Percentiles rank a stretch among this genome's conserved stretches.
These are phyloP conservation scores for Adansonia rubrostipa DNA, from an alignment of 441 rosid species.

Conservation along the genomic window DNA sequence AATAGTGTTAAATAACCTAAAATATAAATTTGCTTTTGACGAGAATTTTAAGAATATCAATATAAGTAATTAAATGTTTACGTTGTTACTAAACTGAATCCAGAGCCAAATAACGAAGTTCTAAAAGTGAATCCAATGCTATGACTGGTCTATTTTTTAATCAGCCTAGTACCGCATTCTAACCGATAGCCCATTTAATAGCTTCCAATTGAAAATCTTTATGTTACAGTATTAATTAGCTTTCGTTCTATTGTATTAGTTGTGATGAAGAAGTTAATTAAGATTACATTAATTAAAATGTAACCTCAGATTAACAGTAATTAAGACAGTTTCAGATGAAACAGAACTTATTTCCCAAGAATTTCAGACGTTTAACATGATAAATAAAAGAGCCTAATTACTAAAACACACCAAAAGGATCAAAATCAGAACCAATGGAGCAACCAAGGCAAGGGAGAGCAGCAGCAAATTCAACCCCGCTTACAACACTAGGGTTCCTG, in stretches of 20 bases:
- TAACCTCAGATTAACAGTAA: neutral
- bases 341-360: neutral
- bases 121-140: too few species aligned
- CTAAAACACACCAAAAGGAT: neutral
- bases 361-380: neutral
- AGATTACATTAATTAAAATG: neutral
- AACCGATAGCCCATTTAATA: neutral
- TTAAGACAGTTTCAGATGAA: neutral
- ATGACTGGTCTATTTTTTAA: too few species aligned
- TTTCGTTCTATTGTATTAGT: neutral
- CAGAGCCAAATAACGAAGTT: too few species aligned
- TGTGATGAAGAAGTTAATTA: neutral
- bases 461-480: constrained; percentile 52
- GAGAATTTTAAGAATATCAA: too few species aligned
- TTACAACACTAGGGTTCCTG: constrained; percentile 55
- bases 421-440: constrained; percentile 38
- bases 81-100: too few species aligned
- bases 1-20: too few species aligned
- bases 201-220: neutral
- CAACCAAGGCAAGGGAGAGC: constrained; percentile 40
- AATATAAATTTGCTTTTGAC: too few species aligned
- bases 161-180: neutral
- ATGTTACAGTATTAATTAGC: constrained; percentile 5
- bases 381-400: neutral
- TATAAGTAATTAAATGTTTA: too few species aligned